These are phyloP conservation scores for Vachellia collinsii DNA, from an alignment of 306 rosid genomes.

Conservation along the genomic window DNA sequence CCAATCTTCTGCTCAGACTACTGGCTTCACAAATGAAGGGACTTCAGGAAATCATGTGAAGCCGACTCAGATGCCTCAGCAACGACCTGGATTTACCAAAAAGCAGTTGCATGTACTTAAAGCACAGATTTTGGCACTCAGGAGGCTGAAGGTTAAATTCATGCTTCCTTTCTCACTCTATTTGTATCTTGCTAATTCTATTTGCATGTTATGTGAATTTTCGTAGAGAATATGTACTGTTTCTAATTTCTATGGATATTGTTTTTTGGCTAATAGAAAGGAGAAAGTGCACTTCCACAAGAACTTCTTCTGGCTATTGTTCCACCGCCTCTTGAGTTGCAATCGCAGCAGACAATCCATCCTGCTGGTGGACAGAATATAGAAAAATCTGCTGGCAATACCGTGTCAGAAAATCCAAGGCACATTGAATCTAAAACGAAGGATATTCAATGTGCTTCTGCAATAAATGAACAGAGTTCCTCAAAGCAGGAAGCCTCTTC, in stretches of 20 bases:
- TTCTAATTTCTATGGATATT: slow-evolving; percentile 33
- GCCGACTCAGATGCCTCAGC: slow-evolving; percentile 64
- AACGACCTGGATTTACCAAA: slow-evolving; percentile 71
- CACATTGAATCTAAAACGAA: slow-evolving; percentile 59
- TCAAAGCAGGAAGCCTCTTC: slow-evolving; percentile 61
- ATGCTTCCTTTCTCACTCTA: slow-evolving; percentile 31
- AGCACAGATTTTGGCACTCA: slow-evolving; percentile 95
- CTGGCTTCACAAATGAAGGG: slow-evolving; percentile 60
- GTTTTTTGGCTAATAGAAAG: slow-evolving; percentile 70
- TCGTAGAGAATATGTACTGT: slow-evolving; percentile 23
- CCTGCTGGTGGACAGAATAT: slow-evolving; percentile 64
- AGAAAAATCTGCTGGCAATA: slow-evolving; percentile 65
- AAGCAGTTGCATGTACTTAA: slow-evolving; percentile 94
- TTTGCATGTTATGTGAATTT: slow-evolving; percentile 28
- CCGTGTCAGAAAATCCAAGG: slow-evolving; percentile 54
- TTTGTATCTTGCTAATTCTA: slow-evolving; percentile 8
- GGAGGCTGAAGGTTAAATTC: slow-evolving; percentile 85
- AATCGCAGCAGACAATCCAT: slow-evolving; percentile 62
- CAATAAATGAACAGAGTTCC: slow-evolving; percentile 54
- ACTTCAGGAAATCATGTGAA: slow-evolving; percentile 51
- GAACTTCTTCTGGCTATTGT: slow-evolving; percentile 86
- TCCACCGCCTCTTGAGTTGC: slow-evolving; percentile 90
- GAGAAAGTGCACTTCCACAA: slow-evolving; percentile 88
- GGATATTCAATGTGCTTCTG: slow-evolving; percentile 55
- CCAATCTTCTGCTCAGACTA: slow-evolving; percentile 68